phyloP scores from a whole-genome alignment of 495 filamentous ascomycete species.

The Astrothelium macrocarpum region DNA sequence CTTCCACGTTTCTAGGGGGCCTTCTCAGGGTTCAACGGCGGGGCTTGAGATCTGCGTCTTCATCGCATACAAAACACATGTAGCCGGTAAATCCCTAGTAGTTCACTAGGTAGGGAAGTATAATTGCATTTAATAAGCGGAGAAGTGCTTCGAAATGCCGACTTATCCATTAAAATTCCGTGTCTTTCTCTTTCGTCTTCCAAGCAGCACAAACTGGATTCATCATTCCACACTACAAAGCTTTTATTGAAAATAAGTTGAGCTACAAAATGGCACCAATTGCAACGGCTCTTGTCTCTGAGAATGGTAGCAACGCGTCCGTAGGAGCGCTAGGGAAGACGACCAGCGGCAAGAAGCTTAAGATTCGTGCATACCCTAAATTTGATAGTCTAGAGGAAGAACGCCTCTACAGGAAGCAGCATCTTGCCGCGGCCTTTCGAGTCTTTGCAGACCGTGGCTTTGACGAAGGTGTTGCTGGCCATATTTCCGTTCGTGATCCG shows the following conservation, averaged over 20 bases:
- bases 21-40: neutral
- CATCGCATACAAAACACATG: neutral
- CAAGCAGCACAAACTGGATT: neutral
- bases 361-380: slow-evolving; percentile 37
- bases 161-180: neutral
- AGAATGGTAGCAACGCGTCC: slow-evolving; percentile 13
- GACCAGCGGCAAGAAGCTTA: slow-evolving; percentile 24
- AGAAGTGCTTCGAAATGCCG: neutral
- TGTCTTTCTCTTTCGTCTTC: neutral
- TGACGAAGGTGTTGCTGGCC: slow-evolving; percentile 60
- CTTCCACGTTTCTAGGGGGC: neutral
- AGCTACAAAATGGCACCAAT: slow-evolving; percentile 10
- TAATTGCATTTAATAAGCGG: neutral
- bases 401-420: slow-evolving; percentile 59
- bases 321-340: slow-evolving; percentile 27
- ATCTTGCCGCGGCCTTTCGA: slow-evolving; percentile 62
- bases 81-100: neutral
- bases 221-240: neutral
- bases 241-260: neutral
- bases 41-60: neutral
- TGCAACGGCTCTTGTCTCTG: slow-evolving; percentile 6
- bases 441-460: slow-evolving; percentile 62
- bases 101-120: too few species aligned
- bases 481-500: slow-evolving; percentile 46
- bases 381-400: slow-evolving; percentile 51